Evolutionary conservation across 352 stramenopile genomes (phyloP).

Genomic region (Pilasporangium apinafurcum): DNA sequence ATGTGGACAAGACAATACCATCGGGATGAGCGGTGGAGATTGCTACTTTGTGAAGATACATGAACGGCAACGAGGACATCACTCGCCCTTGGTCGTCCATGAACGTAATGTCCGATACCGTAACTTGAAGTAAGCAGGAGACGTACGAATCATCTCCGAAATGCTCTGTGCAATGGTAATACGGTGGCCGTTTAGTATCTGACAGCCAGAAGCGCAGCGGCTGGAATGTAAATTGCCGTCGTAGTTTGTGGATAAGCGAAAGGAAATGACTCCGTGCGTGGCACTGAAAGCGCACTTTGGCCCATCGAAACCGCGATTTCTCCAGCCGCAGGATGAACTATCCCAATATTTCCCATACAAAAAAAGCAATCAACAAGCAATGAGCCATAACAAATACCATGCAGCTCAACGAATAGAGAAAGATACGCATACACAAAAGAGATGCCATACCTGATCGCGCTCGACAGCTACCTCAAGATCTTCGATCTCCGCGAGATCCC

Average conservation of each 20-base stretch:
- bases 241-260: slow-evolving; percentile 37
- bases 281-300: slow-evolving; percentile 54
- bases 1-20: slow-evolving; percentile 48
- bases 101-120: slow-evolving; percentile 37
- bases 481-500: slow-evolving; percentile 57
- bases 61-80: slow-evolving; percentile 39
- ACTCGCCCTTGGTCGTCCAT: slow-evolving; percentile 40
- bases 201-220: slow-evolving; percentile 25
- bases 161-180: slow-evolving; percentile 61
- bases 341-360: no score
- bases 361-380: no score
- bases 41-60: slow-evolving; percentile 43
- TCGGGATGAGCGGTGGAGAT: slow-evolving; percentile 36
- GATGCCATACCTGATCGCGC: slow-evolving; percentile 29
- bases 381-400: not conserved
- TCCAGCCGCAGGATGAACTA: slow-evolving; percentile 60
- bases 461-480: slow-evolving; percentile 30
- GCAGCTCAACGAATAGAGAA: not conserved
- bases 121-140: slow-evolving; percentile 43
- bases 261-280: slow-evolving; percentile 44
- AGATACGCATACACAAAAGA: no score
- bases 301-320: slow-evolving; percentile 49
- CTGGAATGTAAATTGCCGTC: slow-evolving; percentile 32
- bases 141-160: slow-evolving; percentile 59
- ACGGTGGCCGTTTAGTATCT: slow-evolving; percentile 12